Evolutionary conservation across 805 yeast species (phyloP).

Genomic region (Peterozyma toletana): DNA sequence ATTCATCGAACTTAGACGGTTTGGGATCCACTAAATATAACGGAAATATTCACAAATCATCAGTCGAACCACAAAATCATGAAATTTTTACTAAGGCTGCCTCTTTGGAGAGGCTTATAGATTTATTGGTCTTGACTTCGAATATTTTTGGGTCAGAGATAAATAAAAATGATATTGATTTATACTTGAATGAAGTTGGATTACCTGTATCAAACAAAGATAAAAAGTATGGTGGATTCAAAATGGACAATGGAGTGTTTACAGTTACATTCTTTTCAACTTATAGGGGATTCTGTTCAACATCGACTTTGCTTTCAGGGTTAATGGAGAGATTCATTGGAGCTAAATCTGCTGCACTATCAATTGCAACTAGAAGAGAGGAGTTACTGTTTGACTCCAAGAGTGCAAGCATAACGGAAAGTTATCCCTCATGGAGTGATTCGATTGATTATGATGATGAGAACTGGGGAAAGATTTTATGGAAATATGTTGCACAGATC

Average conservation of each 20-base stretch:
- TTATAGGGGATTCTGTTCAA: conserved; percentile 59
- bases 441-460: conserved; percentile 26
- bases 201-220: conserved; percentile 13
- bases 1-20: conserved; percentile 25
- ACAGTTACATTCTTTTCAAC: conserved; percentile 67
- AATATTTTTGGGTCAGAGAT: conserved; percentile 44
- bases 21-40: background rate
- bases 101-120: conserved; percentile 68
- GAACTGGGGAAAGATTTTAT: conserved; percentile 40
- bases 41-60: background rate
- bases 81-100: conserved; percentile 47
- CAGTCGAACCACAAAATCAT: conserved; percentile 8
- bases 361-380: conserved; percentile 28
- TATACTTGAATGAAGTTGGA: conserved; percentile 22
- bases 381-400: background rate
- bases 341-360: conserved; percentile 53
- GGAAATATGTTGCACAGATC: conserved; percentile 64
- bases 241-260: conserved; percentile 58
- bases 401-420: background rate
- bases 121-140: conserved; percentile 68
- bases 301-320: conserved; percentile 42
- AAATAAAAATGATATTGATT: conserved; percentile 33
- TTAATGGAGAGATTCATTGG: conserved; percentile 51
- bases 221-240: conserved; percentile 24
- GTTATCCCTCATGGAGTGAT: conserved; percentile 52